A percentile compares a stretch with the other conserved stretches of the same genome.
phyloP scores from a whole-genome alignment of 768 basidiomycete species.

The Grammothele lineata region DNA sequence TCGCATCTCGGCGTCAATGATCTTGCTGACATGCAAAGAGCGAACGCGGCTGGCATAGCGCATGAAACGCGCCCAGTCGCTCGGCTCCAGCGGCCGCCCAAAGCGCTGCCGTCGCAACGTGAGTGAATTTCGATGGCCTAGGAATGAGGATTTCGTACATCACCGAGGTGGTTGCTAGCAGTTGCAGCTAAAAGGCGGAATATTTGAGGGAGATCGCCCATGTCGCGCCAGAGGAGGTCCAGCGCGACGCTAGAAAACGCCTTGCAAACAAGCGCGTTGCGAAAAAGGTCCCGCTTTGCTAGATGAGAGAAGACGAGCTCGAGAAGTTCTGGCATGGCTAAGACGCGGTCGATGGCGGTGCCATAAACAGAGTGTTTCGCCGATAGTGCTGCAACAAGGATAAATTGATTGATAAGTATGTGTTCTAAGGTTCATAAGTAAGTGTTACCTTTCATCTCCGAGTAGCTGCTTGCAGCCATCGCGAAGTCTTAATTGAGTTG shows the following conservation, averaged over 20 bases:
- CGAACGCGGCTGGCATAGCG: slow-evolving; percentile 39
- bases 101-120: slow-evolving; percentile 6
- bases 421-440: too few species aligned
- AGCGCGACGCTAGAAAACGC: slow-evolving; percentile 55
- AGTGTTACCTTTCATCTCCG: too few species aligned
- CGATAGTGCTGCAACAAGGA: too few species aligned
- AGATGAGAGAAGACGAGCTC: slow-evolving; percentile 51
- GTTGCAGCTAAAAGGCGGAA: slow-evolving; percentile 49
- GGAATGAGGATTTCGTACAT: background rate
- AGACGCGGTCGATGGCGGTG: slow-evolving; percentile 32
- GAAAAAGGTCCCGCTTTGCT: slow-evolving; percentile 35
- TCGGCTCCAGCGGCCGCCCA: slow-evolving; percentile 36
- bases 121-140: background rate
- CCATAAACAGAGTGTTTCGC: slow-evolving; percentile 3
- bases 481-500: too few species aligned
- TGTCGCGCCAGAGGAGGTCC: slow-evolving; percentile 54
- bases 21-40: slow-evolving; percentile 4
- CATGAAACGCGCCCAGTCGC: slow-evolving; percentile 54
- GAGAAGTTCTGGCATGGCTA: slow-evolving; percentile 56
- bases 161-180: slow-evolving; percentile 5
- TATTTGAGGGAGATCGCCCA: slow-evolving; percentile 41
- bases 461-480: too few species aligned
- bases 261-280: slow-evolving; percentile 53
- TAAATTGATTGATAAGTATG: too few species aligned
- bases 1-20: slow-evolving; percentile 12